Conservation (phyloP, 305 asterid genomes). For the Striga hermonthica region DNA sequence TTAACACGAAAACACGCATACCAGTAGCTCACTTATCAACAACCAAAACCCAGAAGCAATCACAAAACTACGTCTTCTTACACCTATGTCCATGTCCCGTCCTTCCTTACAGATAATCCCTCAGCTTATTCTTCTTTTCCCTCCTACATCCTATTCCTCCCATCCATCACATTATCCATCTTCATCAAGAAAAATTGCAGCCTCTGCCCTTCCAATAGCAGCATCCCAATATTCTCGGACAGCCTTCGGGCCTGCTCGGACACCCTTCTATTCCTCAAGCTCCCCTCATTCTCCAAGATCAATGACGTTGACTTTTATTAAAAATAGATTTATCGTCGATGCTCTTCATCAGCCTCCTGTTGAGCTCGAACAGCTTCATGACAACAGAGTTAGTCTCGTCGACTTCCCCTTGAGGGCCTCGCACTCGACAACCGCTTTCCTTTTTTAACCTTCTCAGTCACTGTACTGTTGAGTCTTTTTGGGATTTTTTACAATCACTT, state of each 20-base stretch:
- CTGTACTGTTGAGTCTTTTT: no score
- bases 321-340: slow-evolving; percentile 50
- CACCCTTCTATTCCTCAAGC: slow-evolving; percentile 44
- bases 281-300: slow-evolving; percentile 65
- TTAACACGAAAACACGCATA: no score
- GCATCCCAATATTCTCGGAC: slow-evolving; percentile 84
- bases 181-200: slow-evolving; percentile 73
- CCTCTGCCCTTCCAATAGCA: slow-evolving; percentile 92
- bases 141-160: slow-evolving; percentile 53
- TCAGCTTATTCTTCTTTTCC: slow-evolving; percentile 52
- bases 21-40: slow-evolving; percentile 63
- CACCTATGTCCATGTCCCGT: slow-evolving; percentile 45
- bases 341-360: slow-evolving; percentile 59
- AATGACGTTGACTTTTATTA: slow-evolving; percentile 49
- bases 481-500: no score
- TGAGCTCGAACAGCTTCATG: slow-evolving; percentile 69
- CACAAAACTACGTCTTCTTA: slow-evolving; percentile 64
- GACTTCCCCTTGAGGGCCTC: slow-evolving; percentile 73
- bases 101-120: slow-evolving; percentile 71
- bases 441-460: slow-evolving; percentile 61
- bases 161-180: slow-evolving; percentile 57
- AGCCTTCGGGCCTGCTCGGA: slow-evolving; percentile 73
- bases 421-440: slow-evolving; percentile 78
- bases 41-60: slow-evolving; percentile 72
- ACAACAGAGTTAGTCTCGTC: slow-evolving; percentile 71